phyloP scores from a whole-genome alignment of 495 filamentous ascomycete species.

The Staphylotrichum tortipilum region DNA sequence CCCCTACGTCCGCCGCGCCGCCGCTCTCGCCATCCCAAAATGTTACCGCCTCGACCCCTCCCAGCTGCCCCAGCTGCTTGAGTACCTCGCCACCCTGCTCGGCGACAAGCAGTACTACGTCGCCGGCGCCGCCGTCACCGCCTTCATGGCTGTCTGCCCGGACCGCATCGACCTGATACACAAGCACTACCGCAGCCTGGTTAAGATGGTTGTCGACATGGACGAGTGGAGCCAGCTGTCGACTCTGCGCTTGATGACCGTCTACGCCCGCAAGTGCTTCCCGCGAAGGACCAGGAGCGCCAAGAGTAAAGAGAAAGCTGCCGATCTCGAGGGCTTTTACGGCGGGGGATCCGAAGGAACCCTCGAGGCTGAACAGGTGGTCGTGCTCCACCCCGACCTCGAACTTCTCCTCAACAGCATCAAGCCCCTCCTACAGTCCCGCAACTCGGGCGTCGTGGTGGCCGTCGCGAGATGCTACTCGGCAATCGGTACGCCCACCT shows the following conservation, averaged over 20 bases:
- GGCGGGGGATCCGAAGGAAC: constrained; percentile 43
- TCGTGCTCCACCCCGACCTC: constrained; percentile 70
- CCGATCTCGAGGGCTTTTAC: constrained; percentile 64
- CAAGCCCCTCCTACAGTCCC: constrained; percentile 75
- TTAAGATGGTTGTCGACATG: constrained; percentile 94
- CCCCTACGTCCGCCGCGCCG: constrained; percentile 82
- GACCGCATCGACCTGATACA: constrained; percentile 80
- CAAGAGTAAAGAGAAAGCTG: constrained; percentile 26
- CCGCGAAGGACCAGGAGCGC: constrained; percentile 56
- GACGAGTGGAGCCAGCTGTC: constrained; percentile 95
- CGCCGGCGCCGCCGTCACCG: constrained; percentile 80
- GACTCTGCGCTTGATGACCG: constrained; percentile 66
- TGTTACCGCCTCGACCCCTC: constrained; percentile 89
- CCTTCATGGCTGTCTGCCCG: constrained; percentile 83
- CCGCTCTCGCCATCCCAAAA: constrained; percentile 92
- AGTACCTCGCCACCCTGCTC: constrained; percentile 66
- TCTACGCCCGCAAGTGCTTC: constrained; percentile 84
- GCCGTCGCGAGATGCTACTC: constrained; percentile 78
- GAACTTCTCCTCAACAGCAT: constrained; percentile 72
- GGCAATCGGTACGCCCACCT: constrained; percentile 67
- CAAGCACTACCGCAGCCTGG: constrained; percentile 72
- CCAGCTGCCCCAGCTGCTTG: constrained; percentile 73
- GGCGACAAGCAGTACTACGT: constrained; percentile 93
- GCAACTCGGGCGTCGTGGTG: constrained; percentile 87
- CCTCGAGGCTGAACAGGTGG: constrained; percentile 47